phyloP scores from a whole-genome alignment of 2,329 filamentous ascomycete species.

The Claviceps citrina region DNA sequence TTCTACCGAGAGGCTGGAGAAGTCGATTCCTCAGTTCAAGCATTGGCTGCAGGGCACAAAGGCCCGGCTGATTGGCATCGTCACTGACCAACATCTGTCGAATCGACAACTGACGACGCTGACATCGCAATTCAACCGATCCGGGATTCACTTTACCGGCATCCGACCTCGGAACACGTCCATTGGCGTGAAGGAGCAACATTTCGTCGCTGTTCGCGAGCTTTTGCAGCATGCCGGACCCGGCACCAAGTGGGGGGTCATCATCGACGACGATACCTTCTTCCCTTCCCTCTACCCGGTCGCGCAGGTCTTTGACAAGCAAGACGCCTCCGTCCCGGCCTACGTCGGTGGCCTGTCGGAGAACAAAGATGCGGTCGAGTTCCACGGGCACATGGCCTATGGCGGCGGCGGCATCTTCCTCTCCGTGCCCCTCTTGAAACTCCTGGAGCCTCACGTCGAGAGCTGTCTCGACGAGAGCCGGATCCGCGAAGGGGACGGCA shows the following conservation, averaged over 20 bases:
- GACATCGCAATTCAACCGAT: slow-evolving; percentile 14
- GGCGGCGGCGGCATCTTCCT: slow-evolving; percentile 47
- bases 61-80: slow-evolving; percentile 34
- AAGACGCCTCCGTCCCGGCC: slow-evolving; percentile 31
- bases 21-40: slow-evolving; percentile 34
- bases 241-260: slow-evolving; percentile 36
- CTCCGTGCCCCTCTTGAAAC: slow-evolving; percentile 33
- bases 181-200: slow-evolving; percentile 34
- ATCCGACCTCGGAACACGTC: slow-evolving; percentile 18
- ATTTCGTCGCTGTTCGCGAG: slow-evolving; percentile 39
- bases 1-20: slow-evolving; percentile 31
- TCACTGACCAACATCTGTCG: slow-evolving; percentile 24
- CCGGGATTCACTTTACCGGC: slow-evolving; percentile 20
- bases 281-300: slow-evolving; percentile 40
- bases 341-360: slow-evolving; percentile 46
- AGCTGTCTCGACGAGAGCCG: slow-evolving; percentile 30
- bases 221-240: slow-evolving; percentile 29
- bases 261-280: slow-evolving; percentile 50
- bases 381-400: slow-evolving; percentile 43
- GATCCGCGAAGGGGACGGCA: slow-evolving; percentile 34
- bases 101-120: slow-evolving; percentile 13
- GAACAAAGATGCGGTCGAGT: slow-evolving; percentile 33
- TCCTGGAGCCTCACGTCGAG: slow-evolving; percentile 32
- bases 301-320: slow-evolving; percentile 27
- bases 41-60: slow-evolving; percentile 40